phyloP scores from a whole-genome alignment of 805 yeast genomes.

The Lachancea lanzarotensis region DNA sequence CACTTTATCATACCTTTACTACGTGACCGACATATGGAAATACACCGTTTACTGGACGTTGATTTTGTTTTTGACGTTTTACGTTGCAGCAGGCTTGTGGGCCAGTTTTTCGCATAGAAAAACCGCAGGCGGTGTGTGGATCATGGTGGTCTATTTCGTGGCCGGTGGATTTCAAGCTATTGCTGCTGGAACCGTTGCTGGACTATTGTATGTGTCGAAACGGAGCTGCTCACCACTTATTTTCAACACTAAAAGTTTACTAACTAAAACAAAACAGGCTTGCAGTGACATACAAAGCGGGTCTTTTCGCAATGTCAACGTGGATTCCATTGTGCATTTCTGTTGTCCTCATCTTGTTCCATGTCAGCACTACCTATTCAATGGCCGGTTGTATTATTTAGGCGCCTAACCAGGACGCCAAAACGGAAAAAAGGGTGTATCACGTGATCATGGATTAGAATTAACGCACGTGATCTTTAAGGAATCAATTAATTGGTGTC shows the following conservation, averaged over 20 bases:
- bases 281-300: constrained; percentile 71
- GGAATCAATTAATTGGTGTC: no score
- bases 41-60: constrained; percentile 81
- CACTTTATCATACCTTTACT: constrained; percentile 53
- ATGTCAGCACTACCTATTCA: constrained; percentile 45
- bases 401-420: not conserved
- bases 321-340: constrained; percentile 93
- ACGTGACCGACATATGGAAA: constrained; percentile 66
- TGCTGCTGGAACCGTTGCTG: constrained; percentile 68
- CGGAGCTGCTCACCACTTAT: no score
- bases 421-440: no score
- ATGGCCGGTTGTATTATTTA: constrained; percentile 20
- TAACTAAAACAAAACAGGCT: constrained; percentile 21
- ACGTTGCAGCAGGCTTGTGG: constrained; percentile 55
- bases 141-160: constrained; percentile 42
- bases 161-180: constrained; percentile 62
- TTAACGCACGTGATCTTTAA: no score
- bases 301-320: constrained; percentile 80
- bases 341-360: constrained; percentile 56
- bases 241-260: not conserved
- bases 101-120: constrained; percentile 49
- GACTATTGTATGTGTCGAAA: constrained; percentile 42
- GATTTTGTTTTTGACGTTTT: constrained; percentile 57
- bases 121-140: constrained; percentile 35
- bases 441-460: no score